Percentiles rank a stretch among this genome's conserved stretches.
Evolutionary conservation across 2,329 filamentous ascomycete genomes (phyloP).

Genomic region (Calonectria honghensis): DNA sequence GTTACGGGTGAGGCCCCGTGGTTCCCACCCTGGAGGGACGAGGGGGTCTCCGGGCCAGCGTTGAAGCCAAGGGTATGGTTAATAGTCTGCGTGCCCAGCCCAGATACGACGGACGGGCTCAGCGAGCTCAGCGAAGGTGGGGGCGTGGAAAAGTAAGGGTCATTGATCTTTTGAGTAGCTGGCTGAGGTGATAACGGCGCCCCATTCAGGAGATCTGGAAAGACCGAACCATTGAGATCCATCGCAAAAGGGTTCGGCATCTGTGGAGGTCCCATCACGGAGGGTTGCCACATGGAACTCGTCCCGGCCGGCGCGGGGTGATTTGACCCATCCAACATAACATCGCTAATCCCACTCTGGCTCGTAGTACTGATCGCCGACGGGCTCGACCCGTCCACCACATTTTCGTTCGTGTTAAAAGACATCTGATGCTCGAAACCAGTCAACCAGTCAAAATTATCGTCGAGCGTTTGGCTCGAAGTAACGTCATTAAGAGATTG

Average conservation of each 20-base stretch:
- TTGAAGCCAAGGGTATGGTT: constrained; percentile 80
- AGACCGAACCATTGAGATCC: constrained; percentile 83
- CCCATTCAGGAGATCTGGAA: constrained; percentile 84
- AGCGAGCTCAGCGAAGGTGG: constrained; percentile 83
- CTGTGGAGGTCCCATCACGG: constrained; percentile 81
- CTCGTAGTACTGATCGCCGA: constrained; percentile 97
- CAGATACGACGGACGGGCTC: constrained; percentile 82
- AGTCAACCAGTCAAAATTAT: constrained; percentile 87
- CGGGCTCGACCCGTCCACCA: constrained; percentile 93
- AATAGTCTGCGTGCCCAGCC: constrained; percentile 76
- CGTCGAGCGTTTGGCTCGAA: constrained; percentile 78
- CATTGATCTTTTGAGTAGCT: constrained; percentile 80
- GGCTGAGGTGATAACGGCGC: constrained; percentile 87
- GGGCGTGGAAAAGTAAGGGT: constrained; percentile 87
- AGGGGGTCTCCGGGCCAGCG: constrained; percentile 81
- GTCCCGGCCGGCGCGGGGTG: constrained; percentile 73
- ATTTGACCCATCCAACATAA: constrained; percentile 89
- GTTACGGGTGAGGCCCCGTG: constrained; percentile 75
- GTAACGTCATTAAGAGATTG: constrained; percentile 75
- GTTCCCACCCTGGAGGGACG: constrained; percentile 80
- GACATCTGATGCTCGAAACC: constrained; percentile 87
- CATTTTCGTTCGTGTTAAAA: constrained; percentile 83
- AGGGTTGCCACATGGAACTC: constrained; percentile 80
- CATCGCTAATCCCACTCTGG: constrained; percentile 92
- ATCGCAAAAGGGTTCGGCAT: constrained; percentile 83